Percentiles rank a stretch among this genome's conserved stretches.
phyloP scores from a whole-genome alignment of 1,284 basidiomycete genomes.

The Cystobasidiaceae sp. region DNA sequence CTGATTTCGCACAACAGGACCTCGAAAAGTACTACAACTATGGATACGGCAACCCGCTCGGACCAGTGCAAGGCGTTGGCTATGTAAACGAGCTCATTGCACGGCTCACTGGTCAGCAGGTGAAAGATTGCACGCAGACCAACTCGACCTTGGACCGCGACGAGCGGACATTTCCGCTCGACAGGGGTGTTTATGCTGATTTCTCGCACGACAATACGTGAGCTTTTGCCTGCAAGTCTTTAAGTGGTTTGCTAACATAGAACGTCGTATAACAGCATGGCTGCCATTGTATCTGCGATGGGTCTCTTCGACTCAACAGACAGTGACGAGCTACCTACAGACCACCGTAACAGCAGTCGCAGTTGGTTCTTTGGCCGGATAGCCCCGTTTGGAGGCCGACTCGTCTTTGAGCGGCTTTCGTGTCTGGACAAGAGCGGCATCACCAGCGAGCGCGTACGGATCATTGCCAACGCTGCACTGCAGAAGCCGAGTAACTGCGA shows the following conservation, averaged over 20 bases:
- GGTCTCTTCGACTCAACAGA: constrained; percentile 55
- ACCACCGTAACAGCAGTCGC: background rate
- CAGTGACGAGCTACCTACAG: background rate
- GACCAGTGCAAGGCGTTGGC: constrained; percentile 67
- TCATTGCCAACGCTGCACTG: constrained; percentile 61
- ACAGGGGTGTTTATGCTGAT: constrained; percentile 32
- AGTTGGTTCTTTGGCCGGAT: constrained; percentile 59
- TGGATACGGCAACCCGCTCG: constrained; percentile 44
- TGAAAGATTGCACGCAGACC: constrained; percentile 63
- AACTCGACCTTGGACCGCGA: constrained; percentile 68
- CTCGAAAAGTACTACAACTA: constrained; percentile 66
- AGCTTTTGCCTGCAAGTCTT: constrained; percentile 2
- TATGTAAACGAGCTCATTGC: constrained; percentile 78
- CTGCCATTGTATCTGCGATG: constrained; percentile 67
- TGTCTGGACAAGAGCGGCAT: constrained; percentile 49
- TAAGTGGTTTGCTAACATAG: too few relatives aligned
- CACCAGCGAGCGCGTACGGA: constrained; percentile 57
- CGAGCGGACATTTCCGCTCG: constrained; percentile 62
- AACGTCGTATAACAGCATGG: constrained; percentile 71
- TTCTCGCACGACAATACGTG: constrained; percentile 36
- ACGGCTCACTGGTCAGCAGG: constrained; percentile 60
- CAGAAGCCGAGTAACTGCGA: constrained; percentile 45
- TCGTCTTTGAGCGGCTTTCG: constrained; percentile 59
- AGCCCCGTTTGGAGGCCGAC: constrained; percentile 60
- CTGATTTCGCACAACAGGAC: constrained; percentile 53